Conservation (phyloP, 768 basidiomycete species). For the Pholiota conissans region DNA sequence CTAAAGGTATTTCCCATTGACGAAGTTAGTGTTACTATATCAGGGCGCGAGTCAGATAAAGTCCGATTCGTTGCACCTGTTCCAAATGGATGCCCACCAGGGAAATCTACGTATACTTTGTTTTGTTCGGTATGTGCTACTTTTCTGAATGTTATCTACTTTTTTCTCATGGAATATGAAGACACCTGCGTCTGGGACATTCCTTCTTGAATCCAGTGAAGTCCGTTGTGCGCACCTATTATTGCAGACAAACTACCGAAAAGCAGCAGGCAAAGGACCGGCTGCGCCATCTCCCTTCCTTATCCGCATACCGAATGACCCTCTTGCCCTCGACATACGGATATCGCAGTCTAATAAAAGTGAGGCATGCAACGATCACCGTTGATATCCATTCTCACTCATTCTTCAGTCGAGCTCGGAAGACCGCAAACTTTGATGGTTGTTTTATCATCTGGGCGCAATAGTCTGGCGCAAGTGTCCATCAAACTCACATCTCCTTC, state of each 20-base stretch:
- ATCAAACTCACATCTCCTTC: constrained; percentile 57
- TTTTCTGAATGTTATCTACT: background rate
- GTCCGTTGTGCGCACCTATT: constrained; percentile 62
- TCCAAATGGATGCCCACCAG: constrained; percentile 48
- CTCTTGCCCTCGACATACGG: constrained; percentile 60
- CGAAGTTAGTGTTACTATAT: constrained; percentile 58
- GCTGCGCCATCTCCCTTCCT: constrained; percentile 30
- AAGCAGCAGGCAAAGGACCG: constrained; percentile 31
- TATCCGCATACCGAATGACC: constrained; percentile 64
- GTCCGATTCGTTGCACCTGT: constrained; percentile 51
- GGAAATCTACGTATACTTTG: constrained; percentile 55
- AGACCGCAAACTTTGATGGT: constrained; percentile 53
- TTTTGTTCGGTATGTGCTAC: constrained; percentile 67
- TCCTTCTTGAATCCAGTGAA: constrained; percentile 67
- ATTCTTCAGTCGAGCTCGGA: constrained; percentile 62
- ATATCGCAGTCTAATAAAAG: constrained; percentile 58
- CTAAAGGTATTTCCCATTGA: constrained; percentile 61
- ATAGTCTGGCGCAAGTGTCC: constrained; percentile 53
- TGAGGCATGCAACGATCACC: constrained; percentile 20
- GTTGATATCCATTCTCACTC: constrained; percentile 8
- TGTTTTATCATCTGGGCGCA: constrained; percentile 66
- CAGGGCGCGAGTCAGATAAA: constrained; percentile 62
- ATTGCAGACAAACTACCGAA: constrained; percentile 64
- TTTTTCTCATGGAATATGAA: constrained; percentile 25
- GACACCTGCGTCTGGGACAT: constrained; percentile 73